Evolutionary conservation across 352 stramenopile genomes (phyloP), one percentile per base, ranked within the genome.

Genomic region (Peronospora belbahrii): DNA sequence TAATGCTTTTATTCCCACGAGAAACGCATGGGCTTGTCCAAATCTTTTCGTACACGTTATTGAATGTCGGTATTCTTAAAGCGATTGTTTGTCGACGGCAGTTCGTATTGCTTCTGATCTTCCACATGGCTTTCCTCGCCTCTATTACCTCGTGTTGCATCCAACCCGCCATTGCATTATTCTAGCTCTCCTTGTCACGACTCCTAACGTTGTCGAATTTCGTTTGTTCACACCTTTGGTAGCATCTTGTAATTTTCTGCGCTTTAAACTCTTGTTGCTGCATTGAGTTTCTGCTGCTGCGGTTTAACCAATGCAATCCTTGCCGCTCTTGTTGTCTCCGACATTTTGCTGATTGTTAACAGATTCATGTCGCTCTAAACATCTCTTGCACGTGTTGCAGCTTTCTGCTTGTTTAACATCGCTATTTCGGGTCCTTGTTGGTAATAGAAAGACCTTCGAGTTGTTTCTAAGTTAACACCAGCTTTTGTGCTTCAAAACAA

Each of bases 391-490:
- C n/a, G 7, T 27, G 22, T 54, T 24, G 13, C 9, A n/a, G n/a
- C n/a, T 23, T 14, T 45, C 52, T 33, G 52, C 23, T 4, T 31
- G 13, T 13, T 62, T 18, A 0, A 42, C 41, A 15, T n/a, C n/a
- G n/a, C n/a, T 28, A 49, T 35, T 5, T 22, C 36, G 3, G 48
- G 54, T 5, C 6, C 10, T 23, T 46, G 40, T 4, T 39, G 10
- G 32, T 62, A 36, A 6, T 48, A 48, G 32, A 46, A 83, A 67
- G 33, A 60, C 46, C 42, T 73, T 64, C 42, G 63, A 32, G 59
- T 83, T 56, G 30, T 25, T 33, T 55, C 32, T 36, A 55, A 9
- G 54, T 32, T 46, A 7, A 45, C 38, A 4, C 11, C 19, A 8
- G 36, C 0, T 52, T 64, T 60, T 2, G 0, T 9, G 17, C 9